Evolutionary conservation across 2,329 filamentous ascomycete species (phyloP).

Genomic region (Botrytis fabae): DNA sequence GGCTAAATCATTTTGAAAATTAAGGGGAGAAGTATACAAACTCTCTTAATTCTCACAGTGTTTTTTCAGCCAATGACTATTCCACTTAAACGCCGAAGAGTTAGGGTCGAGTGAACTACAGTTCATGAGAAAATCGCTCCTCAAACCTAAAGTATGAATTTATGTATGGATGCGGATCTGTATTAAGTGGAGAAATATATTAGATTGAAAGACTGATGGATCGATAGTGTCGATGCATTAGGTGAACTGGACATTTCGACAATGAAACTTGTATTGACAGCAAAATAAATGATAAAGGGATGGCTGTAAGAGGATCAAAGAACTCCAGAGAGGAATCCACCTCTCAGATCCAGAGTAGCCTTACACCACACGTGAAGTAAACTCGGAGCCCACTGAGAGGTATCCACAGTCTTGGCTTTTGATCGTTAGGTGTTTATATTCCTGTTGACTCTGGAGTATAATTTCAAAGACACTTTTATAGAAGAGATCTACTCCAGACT

Average conservation of each 20-base stretch:
- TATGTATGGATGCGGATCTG: background rate
- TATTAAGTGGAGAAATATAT: background rate
- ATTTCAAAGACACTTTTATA: background rate
- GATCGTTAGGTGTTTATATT: background rate
- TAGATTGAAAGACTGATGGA: background rate
- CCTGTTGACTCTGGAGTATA: background rate
- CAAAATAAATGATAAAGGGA: background rate
- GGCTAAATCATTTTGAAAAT: no score
- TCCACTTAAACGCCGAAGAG: no score
- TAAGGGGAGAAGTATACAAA: no score
- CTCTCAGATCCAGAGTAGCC: no score
- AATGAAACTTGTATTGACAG: background rate
- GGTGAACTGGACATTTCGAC: background rate
- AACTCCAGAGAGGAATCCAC: background rate
- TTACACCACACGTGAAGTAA: rapidly evolving
- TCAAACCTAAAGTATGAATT: rapidly evolving
- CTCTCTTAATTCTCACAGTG: no score
- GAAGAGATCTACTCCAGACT: background rate
- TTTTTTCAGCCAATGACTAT: no score
- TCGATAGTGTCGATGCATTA: background rate
- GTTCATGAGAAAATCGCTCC: rapidly evolving
- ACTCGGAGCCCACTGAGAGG: background rate
- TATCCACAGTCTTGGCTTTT: background rate
- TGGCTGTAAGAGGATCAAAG: background rate
- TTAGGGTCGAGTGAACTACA: no score